Conservation (phyloP, 2,329 filamentous ascomycete genomes). For the Chaetomium olivaceum region DNA sequence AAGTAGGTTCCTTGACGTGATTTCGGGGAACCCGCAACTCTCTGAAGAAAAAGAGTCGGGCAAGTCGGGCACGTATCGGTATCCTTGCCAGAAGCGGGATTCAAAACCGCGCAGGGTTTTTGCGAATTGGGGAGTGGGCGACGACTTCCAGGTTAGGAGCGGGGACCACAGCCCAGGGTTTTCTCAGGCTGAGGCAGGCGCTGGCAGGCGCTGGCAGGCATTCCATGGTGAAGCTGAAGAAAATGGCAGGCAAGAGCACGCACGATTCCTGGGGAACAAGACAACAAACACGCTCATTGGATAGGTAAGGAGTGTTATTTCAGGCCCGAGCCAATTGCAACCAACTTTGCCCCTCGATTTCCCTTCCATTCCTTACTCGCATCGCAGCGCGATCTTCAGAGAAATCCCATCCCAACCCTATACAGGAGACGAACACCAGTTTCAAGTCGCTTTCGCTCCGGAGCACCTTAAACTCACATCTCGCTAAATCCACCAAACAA, state of each 20-base stretch:
- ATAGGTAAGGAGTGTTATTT: neutral
- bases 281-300: conserved; percentile 11
- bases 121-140: neutral
- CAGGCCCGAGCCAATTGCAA: neutral
- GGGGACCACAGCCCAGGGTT: neutral
- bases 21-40: neutral
- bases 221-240: neutral
- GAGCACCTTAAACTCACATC: neutral
- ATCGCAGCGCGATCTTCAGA: too few relatives aligned
- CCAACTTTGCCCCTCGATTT: neutral
- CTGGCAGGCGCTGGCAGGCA: neutral
- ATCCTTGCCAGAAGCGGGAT: conserved; percentile 10
- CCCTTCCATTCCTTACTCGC: neutral
- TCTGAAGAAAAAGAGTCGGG: neutral
- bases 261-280: conserved; percentile 10
- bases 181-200: neutral
- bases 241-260: too few relatives aligned
- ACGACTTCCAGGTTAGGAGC: too few relatives aligned
- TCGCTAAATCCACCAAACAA: neutral
- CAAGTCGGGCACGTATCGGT: neutral
- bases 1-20: neutral
- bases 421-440: too few relatives aligned
- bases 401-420: too few relatives aligned
- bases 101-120: neutral
- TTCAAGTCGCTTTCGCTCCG: neutral